These are phyloP conservation scores for Fusarium domesticum DNA, from an alignment of 2,329 filamentous ascomycete genomes.

Conservation along the genomic window DNA sequence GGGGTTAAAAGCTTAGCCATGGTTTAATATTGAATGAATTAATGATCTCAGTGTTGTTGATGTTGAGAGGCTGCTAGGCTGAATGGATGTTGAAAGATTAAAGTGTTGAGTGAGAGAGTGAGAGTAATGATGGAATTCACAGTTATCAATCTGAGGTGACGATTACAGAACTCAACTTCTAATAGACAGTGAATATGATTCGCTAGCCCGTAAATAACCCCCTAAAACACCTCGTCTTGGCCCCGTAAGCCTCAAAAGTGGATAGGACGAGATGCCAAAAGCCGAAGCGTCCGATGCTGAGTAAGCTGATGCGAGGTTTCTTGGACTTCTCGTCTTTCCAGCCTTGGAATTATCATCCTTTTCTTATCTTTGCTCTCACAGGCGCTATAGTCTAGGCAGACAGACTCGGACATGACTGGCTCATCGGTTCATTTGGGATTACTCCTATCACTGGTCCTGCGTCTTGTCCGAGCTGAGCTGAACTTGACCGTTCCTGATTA, in stretches of 20 bases:
- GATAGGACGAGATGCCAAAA: background rate
- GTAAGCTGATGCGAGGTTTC: background rate
- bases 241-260: background rate
- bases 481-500: conserved; percentile 24
- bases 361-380: too few relatives aligned
- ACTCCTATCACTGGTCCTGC: too few relatives aligned
- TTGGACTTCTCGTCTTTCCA: background rate
- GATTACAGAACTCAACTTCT: background rate
- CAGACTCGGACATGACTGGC: too few relatives aligned
- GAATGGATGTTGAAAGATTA: too few relatives aligned
- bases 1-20: conserved; percentile 26
- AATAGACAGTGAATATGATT: background rate
- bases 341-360: background rate
- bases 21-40: background rate
- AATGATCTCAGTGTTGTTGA: too few relatives aligned
- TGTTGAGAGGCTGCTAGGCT: too few relatives aligned
- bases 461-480: background rate
- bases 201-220: background rate
- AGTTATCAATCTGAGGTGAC: too few relatives aligned
- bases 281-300: background rate
- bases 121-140: too few relatives aligned
- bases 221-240: background rate
- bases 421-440: too few relatives aligned
- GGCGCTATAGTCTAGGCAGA: too few relatives aligned
- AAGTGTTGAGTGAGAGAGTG: too few relatives aligned